A percentile compares a stretch with the other conserved stretches of the same genome.
These are phyloP conservation scores for Spathaspora girioi DNA, from an alignment of 805 yeast species.

Conservation along the genomic window DNA sequence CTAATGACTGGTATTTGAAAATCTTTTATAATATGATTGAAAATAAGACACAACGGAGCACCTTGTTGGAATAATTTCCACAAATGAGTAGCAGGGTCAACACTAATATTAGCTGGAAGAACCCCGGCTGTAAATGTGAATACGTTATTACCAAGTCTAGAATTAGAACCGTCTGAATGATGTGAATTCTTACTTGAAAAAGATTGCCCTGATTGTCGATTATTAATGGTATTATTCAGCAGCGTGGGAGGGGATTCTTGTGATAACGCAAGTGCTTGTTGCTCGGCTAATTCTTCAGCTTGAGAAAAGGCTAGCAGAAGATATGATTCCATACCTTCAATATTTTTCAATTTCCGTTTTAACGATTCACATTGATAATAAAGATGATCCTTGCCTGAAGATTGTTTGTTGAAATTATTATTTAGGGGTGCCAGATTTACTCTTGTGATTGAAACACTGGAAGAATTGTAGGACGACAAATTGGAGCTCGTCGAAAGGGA, in stretches of 20 bases:
- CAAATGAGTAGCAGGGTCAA: slow-evolving; percentile 90
- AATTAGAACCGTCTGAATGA: slow-evolving; percentile 9
- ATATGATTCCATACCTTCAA: slow-evolving; percentile 69
- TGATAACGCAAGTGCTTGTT: slow-evolving; percentile 56
- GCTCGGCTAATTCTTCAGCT: slow-evolving; percentile 69
- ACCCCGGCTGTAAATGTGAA: slow-evolving; percentile 74
- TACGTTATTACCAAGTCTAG: slow-evolving; percentile 27
- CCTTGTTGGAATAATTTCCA: slow-evolving; percentile 91
- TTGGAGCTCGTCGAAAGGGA: slow-evolving; percentile 28
- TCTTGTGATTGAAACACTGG: slow-evolving; percentile 31
- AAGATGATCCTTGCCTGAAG: slow-evolving; percentile 62
- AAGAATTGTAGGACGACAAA: slow-evolving; percentile 10
- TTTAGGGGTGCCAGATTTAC: slow-evolving; percentile 45
- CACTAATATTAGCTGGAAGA: slow-evolving; percentile 64
- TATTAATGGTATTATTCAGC: background rate
- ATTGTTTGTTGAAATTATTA: slow-evolving; percentile 58
- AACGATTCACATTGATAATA: slow-evolving; percentile 62
- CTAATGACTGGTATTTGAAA: slow-evolving; percentile 57
- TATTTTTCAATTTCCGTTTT: slow-evolving; percentile 49
- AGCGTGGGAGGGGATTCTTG: slow-evolving; percentile 22
- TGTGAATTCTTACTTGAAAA: background rate
- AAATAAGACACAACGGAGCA: slow-evolving; percentile 81
- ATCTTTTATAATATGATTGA: slow-evolving; percentile 55
- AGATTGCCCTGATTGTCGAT: background rate
- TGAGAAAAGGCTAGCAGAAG: slow-evolving; percentile 58